Percentiles rank a stretch among this genome's conserved stretches.
phyloP scores from a whole-genome alignment of 495 filamentous ascomycete species.

The Jackrogersella multiformis region DNA sequence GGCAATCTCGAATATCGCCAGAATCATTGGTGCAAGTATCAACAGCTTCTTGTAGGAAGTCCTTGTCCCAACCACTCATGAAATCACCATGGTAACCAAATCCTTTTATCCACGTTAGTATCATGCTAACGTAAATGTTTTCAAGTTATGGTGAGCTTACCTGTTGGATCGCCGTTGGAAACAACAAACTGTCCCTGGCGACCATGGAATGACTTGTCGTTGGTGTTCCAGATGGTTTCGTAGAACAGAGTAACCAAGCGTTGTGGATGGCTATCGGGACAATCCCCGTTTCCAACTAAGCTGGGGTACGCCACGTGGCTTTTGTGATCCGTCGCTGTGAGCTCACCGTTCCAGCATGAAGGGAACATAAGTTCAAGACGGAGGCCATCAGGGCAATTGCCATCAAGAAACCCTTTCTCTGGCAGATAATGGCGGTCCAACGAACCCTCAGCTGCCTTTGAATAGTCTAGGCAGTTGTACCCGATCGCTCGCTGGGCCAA shows the following conservation, averaged over 20 bases:
- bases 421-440: conserved; percentile 84
- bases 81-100: conserved; percentile 89
- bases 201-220: conserved; percentile 65
- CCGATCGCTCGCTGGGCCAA: conserved; percentile 84
- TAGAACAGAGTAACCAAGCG: conserved; percentile 81
- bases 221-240: conserved; percentile 87
- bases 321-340: conserved; percentile 69
- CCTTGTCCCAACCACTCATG: conserved; percentile 78
- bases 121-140: neutral
- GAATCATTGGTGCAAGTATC: conserved; percentile 64
- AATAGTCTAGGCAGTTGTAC: conserved; percentile 92
- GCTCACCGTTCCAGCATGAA: conserved; percentile 86
- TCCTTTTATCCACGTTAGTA: conserved; percentile 54
- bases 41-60: conserved; percentile 67
- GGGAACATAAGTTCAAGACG: conserved; percentile 90
- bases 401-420: conserved; percentile 78
- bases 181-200: conserved; percentile 78
- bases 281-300: conserved; percentile 77
- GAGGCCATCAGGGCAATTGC: conserved; percentile 77
- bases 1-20: conserved; percentile 65
- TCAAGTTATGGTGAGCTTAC: conserved; percentile 46
- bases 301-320: conserved; percentile 81
- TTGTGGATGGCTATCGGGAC: conserved; percentile 74
- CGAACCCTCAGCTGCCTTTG: conserved; percentile 67
- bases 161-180: conserved; percentile 82